Evolutionary conservation across 352 stramenopile genomes (phyloP), one percentile per base, ranked within the genome.

Genomic region (Phytopythium mirpurense): DNA sequence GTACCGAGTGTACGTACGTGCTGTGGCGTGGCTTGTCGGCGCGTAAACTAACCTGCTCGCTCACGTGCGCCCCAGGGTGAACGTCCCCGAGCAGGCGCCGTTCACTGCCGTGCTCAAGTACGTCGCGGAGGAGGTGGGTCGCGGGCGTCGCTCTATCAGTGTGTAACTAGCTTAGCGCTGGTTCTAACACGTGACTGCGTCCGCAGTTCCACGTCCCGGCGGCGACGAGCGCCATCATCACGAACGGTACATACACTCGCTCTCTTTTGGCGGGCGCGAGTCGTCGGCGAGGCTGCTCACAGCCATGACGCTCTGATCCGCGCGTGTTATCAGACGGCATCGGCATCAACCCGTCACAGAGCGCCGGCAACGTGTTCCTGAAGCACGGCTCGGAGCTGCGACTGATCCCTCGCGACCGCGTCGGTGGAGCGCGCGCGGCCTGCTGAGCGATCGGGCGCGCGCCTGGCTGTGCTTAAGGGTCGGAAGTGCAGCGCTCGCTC

Each of bases 21-120:
- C n/a, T 8, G 15, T 52, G 18, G 36, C 26, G 24, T 16, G 15
- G 16, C 41, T n/a, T n/a, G n/a, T n/a, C n/a, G n/a, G n/a, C n/a
- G n/a, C n/a, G n/a, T n/a, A n/a, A n/a, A n/a, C n/a, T n/a, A n/a
- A n/a, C n/a, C n/a, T n/a, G n/a, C n/a, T 49, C 27, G 26, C 42
- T 54, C 19, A 19, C 47, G 31, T 37, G 38, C n/a, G 4, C 18
- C 34, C 15, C 24, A 88, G 78, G 35, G 70, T 94, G 48, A 91
- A 79, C 34, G 83, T 92, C 18, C 84, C 84, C 23, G 84, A 94
- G 51, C 71, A 90, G 42, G 81, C 81, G 26, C 84, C 84, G 23
- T 92, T 94, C 63, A 89, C 78, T 24, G 82, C 81, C 12, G 84
- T 94, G 47, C 68, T 94, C 45, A 92, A 94, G 55, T 94, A 90